phyloP scores from a whole-genome alignment of 257 asterid genomes.

The Solanum chaucha region DNA sequence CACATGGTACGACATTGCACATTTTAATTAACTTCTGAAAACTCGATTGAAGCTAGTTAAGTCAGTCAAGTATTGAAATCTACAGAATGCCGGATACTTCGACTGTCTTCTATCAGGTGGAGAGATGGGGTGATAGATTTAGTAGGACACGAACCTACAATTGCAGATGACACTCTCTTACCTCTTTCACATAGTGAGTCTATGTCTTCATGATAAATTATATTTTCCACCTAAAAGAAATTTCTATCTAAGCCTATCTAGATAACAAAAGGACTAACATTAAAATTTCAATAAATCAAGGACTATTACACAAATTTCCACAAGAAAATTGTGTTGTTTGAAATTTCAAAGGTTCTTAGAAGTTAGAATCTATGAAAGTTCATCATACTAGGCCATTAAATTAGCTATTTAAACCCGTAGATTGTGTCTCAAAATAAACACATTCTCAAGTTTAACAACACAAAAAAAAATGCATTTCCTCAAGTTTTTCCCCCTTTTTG shows the following conservation, averaged over 20 bases:
- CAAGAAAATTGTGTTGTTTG: not conserved
- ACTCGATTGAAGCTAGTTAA: not conserved
- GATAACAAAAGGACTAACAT: not conserved
- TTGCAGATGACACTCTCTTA: no score
- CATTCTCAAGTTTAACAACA: not conserved
- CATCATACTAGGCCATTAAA: not conserved
- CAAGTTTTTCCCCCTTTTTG: not conserved
- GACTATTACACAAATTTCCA: not conserved
- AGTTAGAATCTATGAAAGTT: not conserved
- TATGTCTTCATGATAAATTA: not conserved
- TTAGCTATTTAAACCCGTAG: not conserved
- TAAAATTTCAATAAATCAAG: not conserved
- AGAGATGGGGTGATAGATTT: no score
- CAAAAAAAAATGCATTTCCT: slow-evolving; percentile 1
- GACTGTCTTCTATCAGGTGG: no score
- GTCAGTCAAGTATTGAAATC: not conserved
- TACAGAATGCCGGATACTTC: no score
- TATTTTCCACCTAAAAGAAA: no score
- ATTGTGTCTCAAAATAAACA: not conserved
- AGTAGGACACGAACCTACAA: no score
- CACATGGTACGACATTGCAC: not conserved
- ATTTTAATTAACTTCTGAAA: no score
- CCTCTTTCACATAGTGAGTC: not conserved
- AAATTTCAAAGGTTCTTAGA: not conserved
- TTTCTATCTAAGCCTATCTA: not conserved